phyloP scores from a whole-genome alignment of 2,329 filamentous ascomycete genomes.

The Hymenotorrendiella dingleyae region DNA sequence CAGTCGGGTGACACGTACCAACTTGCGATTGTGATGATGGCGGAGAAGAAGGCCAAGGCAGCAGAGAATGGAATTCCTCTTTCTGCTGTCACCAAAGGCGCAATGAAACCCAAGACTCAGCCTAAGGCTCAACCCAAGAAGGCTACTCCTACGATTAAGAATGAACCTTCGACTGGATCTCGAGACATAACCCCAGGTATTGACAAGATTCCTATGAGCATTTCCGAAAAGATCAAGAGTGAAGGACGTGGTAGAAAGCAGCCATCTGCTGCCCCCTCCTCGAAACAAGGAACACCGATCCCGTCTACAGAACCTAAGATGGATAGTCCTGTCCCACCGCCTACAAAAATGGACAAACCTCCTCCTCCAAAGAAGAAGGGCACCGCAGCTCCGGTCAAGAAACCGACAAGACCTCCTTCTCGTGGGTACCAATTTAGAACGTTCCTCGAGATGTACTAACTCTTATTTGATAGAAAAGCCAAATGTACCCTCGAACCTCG shows the following conservation, averaged over 20 bases:
- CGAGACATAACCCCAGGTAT: conserved; percentile 19
- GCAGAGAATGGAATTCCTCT: conserved; percentile 1
- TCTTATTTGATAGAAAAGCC: neutral
- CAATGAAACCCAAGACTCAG: conserved; percentile 11
- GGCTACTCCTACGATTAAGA: conserved; percentile 12
- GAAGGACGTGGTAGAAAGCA: conserved; percentile 25
- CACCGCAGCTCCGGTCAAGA: conserved; percentile 20
- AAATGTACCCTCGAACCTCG: conserved; percentile 9
- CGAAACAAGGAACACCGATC: conserved; percentile 23
- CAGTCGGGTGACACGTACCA: conserved; percentile 21
- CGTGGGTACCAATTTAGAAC: no score
- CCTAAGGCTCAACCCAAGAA: no score
- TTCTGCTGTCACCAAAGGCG: conserved; percentile 6
- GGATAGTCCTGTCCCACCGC: conserved; percentile 16
- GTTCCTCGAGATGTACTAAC: neutral
- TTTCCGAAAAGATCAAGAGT: conserved; percentile 28
- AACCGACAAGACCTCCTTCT: conserved; percentile 15
- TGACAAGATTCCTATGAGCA: conserved; percentile 20
- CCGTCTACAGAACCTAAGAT: conserved; percentile 17
- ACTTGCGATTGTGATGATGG: conserved; percentile 22
- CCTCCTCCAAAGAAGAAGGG: conserved; percentile 22
- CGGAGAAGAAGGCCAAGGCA: conserved; percentile 25
- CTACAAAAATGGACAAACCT: conserved; percentile 21
- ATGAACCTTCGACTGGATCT: conserved; percentile 17
- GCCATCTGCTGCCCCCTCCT: conserved; percentile 19